A percentile compares a stretch with the other conserved stretches of the same genome.
These are phyloP conservation scores for Thraustochytrium sp. DNA, from an alignment of 352 stramenopile species.

Conservation along the genomic window DNA sequence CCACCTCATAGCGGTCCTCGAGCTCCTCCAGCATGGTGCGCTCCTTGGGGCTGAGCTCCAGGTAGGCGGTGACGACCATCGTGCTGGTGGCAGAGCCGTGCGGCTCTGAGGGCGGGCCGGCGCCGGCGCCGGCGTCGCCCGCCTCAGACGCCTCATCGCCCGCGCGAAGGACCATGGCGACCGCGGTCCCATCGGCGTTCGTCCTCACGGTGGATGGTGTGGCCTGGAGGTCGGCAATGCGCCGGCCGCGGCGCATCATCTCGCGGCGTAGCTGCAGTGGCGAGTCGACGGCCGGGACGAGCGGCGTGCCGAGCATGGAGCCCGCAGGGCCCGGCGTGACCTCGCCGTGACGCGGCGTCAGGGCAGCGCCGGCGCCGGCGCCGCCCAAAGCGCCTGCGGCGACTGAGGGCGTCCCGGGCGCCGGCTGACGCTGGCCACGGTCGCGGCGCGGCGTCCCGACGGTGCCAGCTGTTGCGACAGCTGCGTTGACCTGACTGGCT, in stretches of 20 bases:
- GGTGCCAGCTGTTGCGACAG: too few relatives aligned
- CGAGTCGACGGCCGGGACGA: background rate
- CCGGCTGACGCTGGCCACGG: too few relatives aligned
- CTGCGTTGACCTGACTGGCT: background rate
- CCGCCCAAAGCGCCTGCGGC: too few relatives aligned
- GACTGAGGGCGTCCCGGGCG: too few relatives aligned
- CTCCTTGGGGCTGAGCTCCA: background rate
- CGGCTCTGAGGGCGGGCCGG: too few relatives aligned
- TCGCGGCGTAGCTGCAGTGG: background rate
- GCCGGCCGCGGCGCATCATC: background rate
- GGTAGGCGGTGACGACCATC: constrained; percentile 9
- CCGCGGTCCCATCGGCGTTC: background rate
- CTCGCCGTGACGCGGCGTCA: too few relatives aligned
- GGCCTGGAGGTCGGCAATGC: background rate
- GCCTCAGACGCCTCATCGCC: too few relatives aligned
- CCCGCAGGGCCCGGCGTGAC: too few relatives aligned
- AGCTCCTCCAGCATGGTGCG: background rate
- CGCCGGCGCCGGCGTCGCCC: too few relatives aligned
- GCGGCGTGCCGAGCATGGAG: background rate
- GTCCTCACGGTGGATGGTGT: background rate
- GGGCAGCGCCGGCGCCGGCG: too few relatives aligned
- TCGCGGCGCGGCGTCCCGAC: too few relatives aligned
- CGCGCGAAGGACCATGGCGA: too few relatives aligned
- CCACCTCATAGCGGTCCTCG: background rate
- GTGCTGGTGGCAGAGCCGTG: background rate